phyloP scores from a whole-genome alignment of 2,329 filamentous ascomycete species.

The Gyromitra esculenta region DNA sequence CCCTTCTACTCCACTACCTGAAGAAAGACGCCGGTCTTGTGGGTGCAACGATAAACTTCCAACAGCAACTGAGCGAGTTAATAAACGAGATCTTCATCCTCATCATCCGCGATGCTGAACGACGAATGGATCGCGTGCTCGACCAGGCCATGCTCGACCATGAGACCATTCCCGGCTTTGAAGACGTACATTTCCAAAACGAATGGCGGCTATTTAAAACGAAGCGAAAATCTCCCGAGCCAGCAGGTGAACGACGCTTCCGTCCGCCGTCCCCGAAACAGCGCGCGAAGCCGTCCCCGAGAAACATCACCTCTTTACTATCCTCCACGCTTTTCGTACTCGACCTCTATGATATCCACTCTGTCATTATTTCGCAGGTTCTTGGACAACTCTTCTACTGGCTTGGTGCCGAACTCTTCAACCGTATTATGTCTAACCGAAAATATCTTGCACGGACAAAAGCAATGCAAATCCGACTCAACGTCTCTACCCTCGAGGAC shows the following conservation, averaged over 20 bases:
- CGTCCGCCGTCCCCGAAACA: slow-evolving; percentile 93
- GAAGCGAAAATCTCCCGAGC: slow-evolving; percentile 90
- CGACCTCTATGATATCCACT: slow-evolving; percentile 98
- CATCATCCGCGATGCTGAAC: slow-evolving; percentile 94
- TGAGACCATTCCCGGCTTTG: slow-evolving; percentile 96
- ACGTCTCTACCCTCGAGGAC: slow-evolving; percentile 92
- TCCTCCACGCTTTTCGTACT: slow-evolving; percentile 97
- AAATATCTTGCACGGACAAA: slow-evolving; percentile 96
- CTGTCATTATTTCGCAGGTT: slow-evolving; percentile 91
- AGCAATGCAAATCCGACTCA: slow-evolving; percentile 99
- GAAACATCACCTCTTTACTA: slow-evolving; percentile 93
- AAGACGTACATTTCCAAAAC: slow-evolving; percentile 95
- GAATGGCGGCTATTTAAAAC: slow-evolving; percentile 98
- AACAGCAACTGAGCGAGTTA: slow-evolving; percentile 89
- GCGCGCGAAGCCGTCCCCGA: slow-evolving; percentile 87
- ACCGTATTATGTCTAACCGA: slow-evolving; percentile 94
- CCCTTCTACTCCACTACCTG: slow-evolving; percentile 91
- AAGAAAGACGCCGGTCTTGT: slow-evolving; percentile 90
- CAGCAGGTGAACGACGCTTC: slow-evolving; percentile 81
- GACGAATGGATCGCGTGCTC: slow-evolving; percentile 93
- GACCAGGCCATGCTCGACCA: slow-evolving; percentile 95
- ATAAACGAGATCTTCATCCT: slow-evolving; percentile 99
- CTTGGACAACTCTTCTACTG: slow-evolving; percentile 94
- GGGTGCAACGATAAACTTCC: slow-evolving; percentile 84
- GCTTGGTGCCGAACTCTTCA: slow-evolving; percentile 95